phyloP scores from a whole-genome alignment of 1,139 yeast genomes.

The Sugiyamaella castrensis region DNA sequence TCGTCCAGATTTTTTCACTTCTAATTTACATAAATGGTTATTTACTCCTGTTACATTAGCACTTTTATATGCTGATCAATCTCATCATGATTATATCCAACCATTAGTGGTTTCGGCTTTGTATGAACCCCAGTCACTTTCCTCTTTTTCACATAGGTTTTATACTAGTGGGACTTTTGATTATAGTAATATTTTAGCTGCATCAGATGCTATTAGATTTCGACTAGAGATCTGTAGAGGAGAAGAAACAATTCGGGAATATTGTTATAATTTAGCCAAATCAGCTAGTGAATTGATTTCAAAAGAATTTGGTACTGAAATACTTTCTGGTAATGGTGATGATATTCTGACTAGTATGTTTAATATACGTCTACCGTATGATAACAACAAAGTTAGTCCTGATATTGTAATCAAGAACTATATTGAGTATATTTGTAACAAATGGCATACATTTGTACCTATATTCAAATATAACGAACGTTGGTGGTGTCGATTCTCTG shows the following conservation, averaged over 20 bases:
- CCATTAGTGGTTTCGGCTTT: constrained; percentile 43
- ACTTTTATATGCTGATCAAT: constrained; percentile 54
- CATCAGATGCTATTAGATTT: constrained; percentile 50
- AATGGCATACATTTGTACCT: constrained; percentile 49
- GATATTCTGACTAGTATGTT: constrained; percentile 46
- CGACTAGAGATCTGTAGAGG: constrained; percentile 60
- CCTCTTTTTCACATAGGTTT: constrained; percentile 33
- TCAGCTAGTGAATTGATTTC: constrained; percentile 43
- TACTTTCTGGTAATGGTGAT: constrained; percentile 38
- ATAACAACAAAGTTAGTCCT: constrained; percentile 13
- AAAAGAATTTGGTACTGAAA: constrained; percentile 34
- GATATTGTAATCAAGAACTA: constrained; percentile 5
- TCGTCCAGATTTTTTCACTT: constrained; percentile 59
- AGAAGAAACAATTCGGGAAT: constrained; percentile 49
- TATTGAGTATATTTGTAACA: constrained; percentile 28
- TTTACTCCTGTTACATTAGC: constrained; percentile 60
- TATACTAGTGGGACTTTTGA: constrained; percentile 40
- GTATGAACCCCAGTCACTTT: constrained; percentile 12
- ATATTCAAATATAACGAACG: constrained; percentile 43
- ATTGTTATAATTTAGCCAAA: constrained; percentile 47
- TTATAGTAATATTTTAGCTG: constrained; percentile 36
- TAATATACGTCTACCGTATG: constrained; percentile 46
- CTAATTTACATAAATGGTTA: constrained; percentile 72
- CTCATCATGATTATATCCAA: constrained; percentile 55
- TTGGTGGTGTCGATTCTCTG: constrained; percentile 52